phyloP scores from a whole-genome alignment of 257 asterid species.

The Voacanga thouarsii region DNA sequence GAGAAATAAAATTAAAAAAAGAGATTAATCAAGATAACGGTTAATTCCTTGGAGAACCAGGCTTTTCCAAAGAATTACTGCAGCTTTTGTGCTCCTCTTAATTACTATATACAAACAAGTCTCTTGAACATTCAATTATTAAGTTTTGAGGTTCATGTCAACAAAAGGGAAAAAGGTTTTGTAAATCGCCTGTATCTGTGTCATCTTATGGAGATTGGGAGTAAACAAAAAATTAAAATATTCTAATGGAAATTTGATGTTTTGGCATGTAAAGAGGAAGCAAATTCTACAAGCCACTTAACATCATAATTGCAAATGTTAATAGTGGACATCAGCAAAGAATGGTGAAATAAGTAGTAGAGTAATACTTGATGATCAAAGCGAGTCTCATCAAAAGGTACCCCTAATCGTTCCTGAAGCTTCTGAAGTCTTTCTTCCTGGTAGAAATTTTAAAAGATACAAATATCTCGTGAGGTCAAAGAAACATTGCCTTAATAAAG shows the following conservation, averaged over 20 bases:
- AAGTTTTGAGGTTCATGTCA: not conserved
- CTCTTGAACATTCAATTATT: not conserved
- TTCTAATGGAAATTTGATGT: not conserved
- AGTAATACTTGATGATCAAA: constrained; percentile 71
- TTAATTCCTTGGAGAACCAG: not conserved
- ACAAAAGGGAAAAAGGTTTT: not conserved
- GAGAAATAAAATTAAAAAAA: not conserved
- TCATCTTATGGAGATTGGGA: too few relatives aligned
- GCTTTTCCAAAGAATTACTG: not conserved
- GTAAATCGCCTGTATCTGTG: not conserved
- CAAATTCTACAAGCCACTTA: not conserved
- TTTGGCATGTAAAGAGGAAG: not conserved
- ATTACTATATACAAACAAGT: not conserved
- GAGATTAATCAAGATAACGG: too few relatives aligned
- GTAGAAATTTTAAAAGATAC: constrained; percentile 16
- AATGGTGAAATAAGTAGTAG: constrained; percentile 21
- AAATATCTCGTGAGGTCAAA: constrained; percentile 11
- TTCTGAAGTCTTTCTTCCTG: constrained; percentile 74
- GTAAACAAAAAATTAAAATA: not conserved
- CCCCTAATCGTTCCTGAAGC: constrained; percentile 74
- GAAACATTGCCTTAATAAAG: not conserved
- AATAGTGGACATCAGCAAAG: not conserved
- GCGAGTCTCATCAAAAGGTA: constrained; percentile 75
- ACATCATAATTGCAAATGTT: not conserved
- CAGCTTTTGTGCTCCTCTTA: not conserved